Conservation (phyloP, 805 yeast genomes). For the Wickerhamomyces canadensis region DNA sequence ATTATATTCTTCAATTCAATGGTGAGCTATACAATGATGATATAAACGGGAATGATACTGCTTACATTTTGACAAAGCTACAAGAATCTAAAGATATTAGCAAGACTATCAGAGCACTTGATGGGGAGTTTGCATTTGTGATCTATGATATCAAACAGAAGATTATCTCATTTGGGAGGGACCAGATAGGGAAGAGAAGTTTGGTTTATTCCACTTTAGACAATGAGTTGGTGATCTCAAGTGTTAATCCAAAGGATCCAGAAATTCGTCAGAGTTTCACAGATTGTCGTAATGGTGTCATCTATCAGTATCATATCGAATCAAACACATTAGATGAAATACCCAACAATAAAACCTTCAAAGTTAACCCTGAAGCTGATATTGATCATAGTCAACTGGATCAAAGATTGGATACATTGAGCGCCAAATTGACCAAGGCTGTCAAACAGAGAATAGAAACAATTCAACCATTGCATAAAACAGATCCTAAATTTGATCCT, state of each 20-base stretch:
- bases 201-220: constrained; percentile 39
- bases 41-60: constrained; percentile 60
- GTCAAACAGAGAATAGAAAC: constrained; percentile 49
- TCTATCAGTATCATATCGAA: constrained; percentile 38
- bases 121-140: constrained; percentile 81
- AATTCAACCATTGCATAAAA: constrained; percentile 48
- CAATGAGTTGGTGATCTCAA: constrained; percentile 40
- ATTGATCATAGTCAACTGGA: constrained; percentile 7
- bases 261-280: constrained; percentile 27
- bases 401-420: constrained; percentile 17
- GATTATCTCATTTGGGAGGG: constrained; percentile 74
- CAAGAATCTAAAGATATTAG: constrained; percentile 25
- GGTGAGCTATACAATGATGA: constrained; percentile 80
- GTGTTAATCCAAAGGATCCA: constrained; percentile 40
- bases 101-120: constrained; percentile 37
- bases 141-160: constrained; percentile 36
- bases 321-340: constrained; percentile 14
- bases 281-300: constrained; percentile 52
- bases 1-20: constrained; percentile 66
- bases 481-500: constrained; percentile 24
- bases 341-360: constrained; percentile 8
- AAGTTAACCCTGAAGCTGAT: constrained; percentile 21
- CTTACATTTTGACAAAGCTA: constrained; percentile 39
- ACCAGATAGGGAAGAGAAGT: constrained; percentile 75
- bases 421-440: constrained; percentile 29